phyloP scores from a whole-genome alignment of 2,329 filamentous ascomycete species.

The Alternaria dauci region DNA sequence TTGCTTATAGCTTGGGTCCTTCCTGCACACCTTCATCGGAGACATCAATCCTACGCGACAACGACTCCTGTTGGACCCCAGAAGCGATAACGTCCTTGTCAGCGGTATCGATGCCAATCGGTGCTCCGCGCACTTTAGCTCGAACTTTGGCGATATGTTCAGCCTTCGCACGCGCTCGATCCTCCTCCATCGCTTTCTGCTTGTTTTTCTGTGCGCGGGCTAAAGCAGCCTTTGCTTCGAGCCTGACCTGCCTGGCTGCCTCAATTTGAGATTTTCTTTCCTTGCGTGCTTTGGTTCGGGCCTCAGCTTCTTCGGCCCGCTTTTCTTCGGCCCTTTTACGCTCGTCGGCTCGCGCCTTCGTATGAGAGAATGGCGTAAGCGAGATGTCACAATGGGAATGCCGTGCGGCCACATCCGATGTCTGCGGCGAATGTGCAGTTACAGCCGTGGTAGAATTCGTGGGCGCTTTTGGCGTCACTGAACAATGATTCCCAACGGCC shows the following conservation, averaged over 20 bases:
- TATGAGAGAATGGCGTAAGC: not conserved
- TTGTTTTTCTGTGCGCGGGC: conserved; percentile 22
- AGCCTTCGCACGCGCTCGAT: conserved; percentile 8
- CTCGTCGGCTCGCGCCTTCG: not conserved
- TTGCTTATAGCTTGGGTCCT: not conserved
- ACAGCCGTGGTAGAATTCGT: not conserved
- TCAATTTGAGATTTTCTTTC: conserved; percentile 17
- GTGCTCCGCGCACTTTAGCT: conserved; percentile 24
- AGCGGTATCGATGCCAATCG: not conserved
- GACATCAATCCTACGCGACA: not conserved
- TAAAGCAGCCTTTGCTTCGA: conserved; percentile 22
- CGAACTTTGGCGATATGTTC: conserved; percentile 24
- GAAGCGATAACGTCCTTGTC: conserved; percentile 3
- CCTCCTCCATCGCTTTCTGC: conserved; percentile 9
- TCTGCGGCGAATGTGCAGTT: not conserved
- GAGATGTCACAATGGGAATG: not conserved
- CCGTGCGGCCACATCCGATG: not conserved
- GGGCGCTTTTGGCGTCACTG: not conserved
- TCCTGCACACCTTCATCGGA: not conserved
- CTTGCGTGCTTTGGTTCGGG: conserved; percentile 9
- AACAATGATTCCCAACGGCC: not conserved
- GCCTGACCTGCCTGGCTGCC: conserved; percentile 17
- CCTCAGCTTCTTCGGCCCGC: conserved; percentile 1
- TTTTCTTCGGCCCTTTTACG: conserved; percentile 11
- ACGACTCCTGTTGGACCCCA: not conserved